Conservation (phyloP, 192 early-diverging fungal genomes). For the Gryganskiella cystojenkinii region DNA sequence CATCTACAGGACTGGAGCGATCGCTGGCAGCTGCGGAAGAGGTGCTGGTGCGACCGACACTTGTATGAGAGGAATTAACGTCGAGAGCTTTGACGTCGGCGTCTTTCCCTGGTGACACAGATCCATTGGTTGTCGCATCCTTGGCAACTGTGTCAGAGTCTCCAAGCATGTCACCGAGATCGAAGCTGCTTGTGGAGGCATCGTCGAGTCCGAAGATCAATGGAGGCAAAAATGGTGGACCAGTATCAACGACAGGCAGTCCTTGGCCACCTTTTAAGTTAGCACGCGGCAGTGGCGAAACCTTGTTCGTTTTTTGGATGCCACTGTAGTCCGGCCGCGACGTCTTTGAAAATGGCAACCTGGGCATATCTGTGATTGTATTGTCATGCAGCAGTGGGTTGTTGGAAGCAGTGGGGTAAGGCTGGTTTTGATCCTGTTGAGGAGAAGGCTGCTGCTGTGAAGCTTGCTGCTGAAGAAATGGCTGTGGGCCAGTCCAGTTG, state of each 20-base stretch:
- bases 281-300: neutral
- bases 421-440: neutral
- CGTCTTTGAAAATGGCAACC: neutral
- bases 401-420: neutral
- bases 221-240: constrained; percentile 19
- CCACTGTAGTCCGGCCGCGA: neutral
- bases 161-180: constrained; percentile 16
- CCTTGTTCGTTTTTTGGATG: constrained; percentile 5
- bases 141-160: neutral
- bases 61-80: constrained; percentile 9
- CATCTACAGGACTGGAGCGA: neutral
- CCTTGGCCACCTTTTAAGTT: neutral
- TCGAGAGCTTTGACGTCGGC: neutral
- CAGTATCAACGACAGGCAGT: neutral
- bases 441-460: neutral
- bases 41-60: constrained; percentile 2
- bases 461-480: neutral
- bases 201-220: constrained; percentile 20
- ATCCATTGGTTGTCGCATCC: neutral
- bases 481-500: neutral
- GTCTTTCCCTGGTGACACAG: neutral
- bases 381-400: neutral
- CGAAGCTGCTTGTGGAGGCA: constrained; percentile 11
- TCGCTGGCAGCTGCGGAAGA: neutral
- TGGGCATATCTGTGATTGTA: constrained; percentile 3